A percentile compares a stretch with the other conserved stretches of the same genome.
Evolutionary conservation across 2,329 filamentous ascomycete genomes (phyloP).

Genomic region (Neonectria sp.): DNA sequence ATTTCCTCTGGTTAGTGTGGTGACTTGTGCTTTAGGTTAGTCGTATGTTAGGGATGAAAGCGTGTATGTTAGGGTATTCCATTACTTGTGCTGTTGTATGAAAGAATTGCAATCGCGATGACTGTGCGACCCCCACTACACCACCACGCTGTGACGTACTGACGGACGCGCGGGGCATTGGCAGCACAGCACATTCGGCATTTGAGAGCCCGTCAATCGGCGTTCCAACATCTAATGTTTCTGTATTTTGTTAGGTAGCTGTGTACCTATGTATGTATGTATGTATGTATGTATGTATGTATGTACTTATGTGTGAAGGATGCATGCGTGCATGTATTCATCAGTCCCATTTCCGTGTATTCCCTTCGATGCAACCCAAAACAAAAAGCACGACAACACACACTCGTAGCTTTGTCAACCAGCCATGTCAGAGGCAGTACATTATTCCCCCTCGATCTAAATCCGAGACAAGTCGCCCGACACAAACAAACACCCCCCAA

Average conservation of each 20-base stretch:
- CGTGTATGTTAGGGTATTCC: no score
- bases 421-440: not conserved
- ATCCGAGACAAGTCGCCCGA: not conserved
- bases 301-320: conserved; percentile 8
- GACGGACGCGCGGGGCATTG: conserved; percentile 12
- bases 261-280: no score
- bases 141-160: not conserved
- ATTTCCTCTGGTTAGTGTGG: no score
- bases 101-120: not conserved
- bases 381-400: not conserved
- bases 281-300: no score
- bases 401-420: not conserved
- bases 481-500: conserved; percentile 5
- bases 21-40: no score
- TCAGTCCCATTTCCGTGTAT: not conserved
- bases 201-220: not conserved
- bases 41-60: no score
- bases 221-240: not conserved
- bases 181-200: not conserved
- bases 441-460: not conserved
- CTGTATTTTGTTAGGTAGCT: not conserved
- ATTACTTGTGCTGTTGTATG: not conserved
- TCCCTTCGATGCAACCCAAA: conserved; percentile 1
- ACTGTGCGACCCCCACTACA: conserved; percentile 16
- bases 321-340: not conserved